Conservation (phyloP, 805 yeast genomes). For the Nakazawaea pomicola region DNA sequence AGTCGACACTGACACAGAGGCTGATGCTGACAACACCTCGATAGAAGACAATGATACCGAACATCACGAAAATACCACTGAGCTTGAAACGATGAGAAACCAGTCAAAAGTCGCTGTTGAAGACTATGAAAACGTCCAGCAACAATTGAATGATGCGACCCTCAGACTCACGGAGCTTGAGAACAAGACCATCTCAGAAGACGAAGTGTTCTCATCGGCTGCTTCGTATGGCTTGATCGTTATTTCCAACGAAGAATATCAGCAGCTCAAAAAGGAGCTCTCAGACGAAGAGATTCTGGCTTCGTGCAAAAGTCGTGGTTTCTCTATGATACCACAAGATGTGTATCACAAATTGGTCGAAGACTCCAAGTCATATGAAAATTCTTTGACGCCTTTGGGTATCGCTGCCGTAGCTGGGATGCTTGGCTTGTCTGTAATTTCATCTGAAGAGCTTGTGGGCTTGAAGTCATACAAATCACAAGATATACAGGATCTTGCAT, state of each 20-base stretch:
- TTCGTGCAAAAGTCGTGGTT: slow-evolving; percentile 12
- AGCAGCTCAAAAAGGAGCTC: slow-evolving; percentile 16
- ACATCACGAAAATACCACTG: slow-evolving; percentile 1
- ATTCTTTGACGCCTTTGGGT: background rate
- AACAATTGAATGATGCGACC: background rate
- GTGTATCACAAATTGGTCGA: slow-evolving; percentile 10
- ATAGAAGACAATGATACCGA: slow-evolving; percentile 17
- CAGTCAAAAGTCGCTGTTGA: background rate
- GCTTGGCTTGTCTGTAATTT: background rate
- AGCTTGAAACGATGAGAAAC: background rate
- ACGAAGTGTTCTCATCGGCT: slow-evolving; percentile 19
- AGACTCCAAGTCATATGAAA: background rate
- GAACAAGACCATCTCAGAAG: slow-evolving; percentile 8
- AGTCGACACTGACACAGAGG: too few relatives aligned
- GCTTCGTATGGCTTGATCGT: slow-evolving; percentile 28
- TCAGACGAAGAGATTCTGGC: slow-evolving; percentile 4
- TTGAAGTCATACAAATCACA: slow-evolving; percentile 8
- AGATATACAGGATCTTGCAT: slow-evolving; percentile 19
- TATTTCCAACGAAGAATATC: slow-evolving; percentile 27
- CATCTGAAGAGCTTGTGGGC: background rate
- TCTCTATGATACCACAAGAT: slow-evolving; percentile 15
- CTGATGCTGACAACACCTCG: slow-evolving; percentile 18
- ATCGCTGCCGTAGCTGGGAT: background rate
- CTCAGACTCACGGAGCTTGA: background rate
- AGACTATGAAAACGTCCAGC: background rate